Base-by-base conservation (phyloP, 106 monocot genomes). In the Alisma plantagoaquatica region DNA sequence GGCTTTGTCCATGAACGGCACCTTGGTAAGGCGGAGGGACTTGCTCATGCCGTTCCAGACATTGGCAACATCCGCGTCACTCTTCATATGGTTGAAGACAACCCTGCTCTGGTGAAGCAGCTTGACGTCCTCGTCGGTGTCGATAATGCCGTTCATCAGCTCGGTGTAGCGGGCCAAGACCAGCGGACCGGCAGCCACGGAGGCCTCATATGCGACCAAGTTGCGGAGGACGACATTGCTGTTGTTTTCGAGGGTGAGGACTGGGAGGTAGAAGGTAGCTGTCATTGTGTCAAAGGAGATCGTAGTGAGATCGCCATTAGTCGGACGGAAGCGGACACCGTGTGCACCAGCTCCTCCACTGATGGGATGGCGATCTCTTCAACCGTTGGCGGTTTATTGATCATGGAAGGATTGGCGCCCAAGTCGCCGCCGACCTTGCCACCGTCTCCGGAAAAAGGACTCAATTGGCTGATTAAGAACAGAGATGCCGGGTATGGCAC, bases 91-190 rank as follows among this genome's bases (percentile, higher is more conserved):
- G 58, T 83, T 83, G 22, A 53, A 2, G 6, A 83, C 49, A 1
- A 83, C 43, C 23, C 65, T 67, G 5, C 59, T 49, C 7, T 56
- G 27, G 54, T 67, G 56, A 29, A 83, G 59, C 20, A 77, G 43
- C 66, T 54, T 56, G 25, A 83, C 74, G 41, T 83, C 83, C 20
- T 71, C 59, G 12, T 49, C 62, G 0, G 73, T 74, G 70, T 83
- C 77, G 49, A 77, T 63, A 56, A 83, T 83, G 11, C 83, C 83
- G 49, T 83, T 83, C 65, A 83, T 83, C 59, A 83, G 53, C 58
- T 83, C 83, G 4, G 73, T 74, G 62, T 83, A 83, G 18, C 83
- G 43, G 3, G 74, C 66, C n/a, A 82, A 43, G 3, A 77, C 55
- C 30, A 73, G 55, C 31, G 77, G 73, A 11, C 77, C 82, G 29